A percentile compares a stretch with the other conserved stretches of the same genome.
Evolutionary conservation across 768 basidiomycete species (phyloP).

Genomic region (Boletus sp.): DNA sequence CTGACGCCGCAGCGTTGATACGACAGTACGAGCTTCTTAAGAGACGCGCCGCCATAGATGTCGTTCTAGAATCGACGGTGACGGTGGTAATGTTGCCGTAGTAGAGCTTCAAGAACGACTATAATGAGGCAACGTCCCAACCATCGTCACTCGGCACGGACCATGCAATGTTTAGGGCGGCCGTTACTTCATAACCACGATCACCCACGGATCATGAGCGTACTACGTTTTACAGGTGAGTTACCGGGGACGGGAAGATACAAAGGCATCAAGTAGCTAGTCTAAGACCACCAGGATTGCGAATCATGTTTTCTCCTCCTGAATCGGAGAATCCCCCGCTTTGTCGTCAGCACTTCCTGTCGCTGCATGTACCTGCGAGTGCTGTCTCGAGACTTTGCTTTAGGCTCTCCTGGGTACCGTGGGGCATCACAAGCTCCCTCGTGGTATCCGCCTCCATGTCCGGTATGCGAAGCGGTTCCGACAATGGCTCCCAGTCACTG

Average conservation of each 20-base stretch:
- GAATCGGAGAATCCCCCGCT: neutral
- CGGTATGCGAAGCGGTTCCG: constrained; percentile 12
- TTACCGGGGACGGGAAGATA: neutral
- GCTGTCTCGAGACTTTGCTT: constrained; percentile 25
- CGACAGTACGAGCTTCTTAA: constrained; percentile 3
- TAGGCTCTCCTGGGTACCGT: constrained; percentile 15
- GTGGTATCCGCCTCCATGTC: neutral
- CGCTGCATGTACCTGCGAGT: neutral
- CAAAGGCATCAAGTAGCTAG: constrained; percentile 1
- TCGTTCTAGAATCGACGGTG: neutral
- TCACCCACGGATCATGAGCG: neutral
- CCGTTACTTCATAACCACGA: no score
- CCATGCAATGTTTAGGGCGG: neutral
- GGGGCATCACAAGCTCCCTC: constrained; percentile 5
- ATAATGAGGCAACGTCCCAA: no score
- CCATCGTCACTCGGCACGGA: constrained; percentile 19
- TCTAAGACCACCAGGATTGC: neutral
- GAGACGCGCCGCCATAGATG: constrained; percentile 2
- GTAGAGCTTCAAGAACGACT: no score
- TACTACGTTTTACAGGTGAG: no score
- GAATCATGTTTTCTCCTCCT: neutral
- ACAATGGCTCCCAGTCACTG: constrained; percentile 27
- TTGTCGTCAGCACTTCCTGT: neutral
- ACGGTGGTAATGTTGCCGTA: neutral
- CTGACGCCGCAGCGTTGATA: constrained; percentile 9